Base-by-base conservation (phyloP, 805 yeast species). In the Saccharomycopsis schoenii region DNA sequence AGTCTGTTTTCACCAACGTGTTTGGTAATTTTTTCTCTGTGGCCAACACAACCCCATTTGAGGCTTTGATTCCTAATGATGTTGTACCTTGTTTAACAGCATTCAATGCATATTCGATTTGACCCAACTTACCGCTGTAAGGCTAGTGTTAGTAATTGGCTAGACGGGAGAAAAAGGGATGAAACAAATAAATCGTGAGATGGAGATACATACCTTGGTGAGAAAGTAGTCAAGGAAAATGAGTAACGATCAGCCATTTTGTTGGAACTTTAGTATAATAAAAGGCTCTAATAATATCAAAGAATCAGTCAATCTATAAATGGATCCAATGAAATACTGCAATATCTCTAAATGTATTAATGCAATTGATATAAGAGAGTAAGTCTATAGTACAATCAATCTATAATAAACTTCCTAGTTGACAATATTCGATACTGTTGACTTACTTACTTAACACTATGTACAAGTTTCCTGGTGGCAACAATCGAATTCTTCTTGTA, bases 61-160 rank as follows among this genome's bases (percentile, higher is more conserved):
- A 88, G 21, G 98, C 94, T 69, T 84, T 83, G 71, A 94, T 93
- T 55, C 98, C 99, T 59, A 94, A 81, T 1, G 98, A 88, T 12
- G 98, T 92, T 58, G 94, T 97, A 73, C 99, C 99, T 72, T 91
- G 97, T 70, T 93, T 94, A 54, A 94, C 99, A 0, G 97, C 98
- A 67, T 93, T 92, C 68, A 94, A 79, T 17, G 99, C 99, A 73
- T 94, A 93, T 73, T 94, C 99, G 68, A 94, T 94, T 77, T 94
- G 99, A 57, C 92, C 97, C 67, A 94, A 83, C 78, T 94, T 94
- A 67, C 99, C 99, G 74, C 96, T 89, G 69, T 50, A 62, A 24
- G 21, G 34, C 6, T 12, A 12, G 36, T n/a, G 64, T 61, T 60
- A 56, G 62, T 29, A 42, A 6, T 40, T 40, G n/a, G n/a, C 24